Conservation (phyloP, 169 alveolate species). For the Neospora caninum region DNA sequence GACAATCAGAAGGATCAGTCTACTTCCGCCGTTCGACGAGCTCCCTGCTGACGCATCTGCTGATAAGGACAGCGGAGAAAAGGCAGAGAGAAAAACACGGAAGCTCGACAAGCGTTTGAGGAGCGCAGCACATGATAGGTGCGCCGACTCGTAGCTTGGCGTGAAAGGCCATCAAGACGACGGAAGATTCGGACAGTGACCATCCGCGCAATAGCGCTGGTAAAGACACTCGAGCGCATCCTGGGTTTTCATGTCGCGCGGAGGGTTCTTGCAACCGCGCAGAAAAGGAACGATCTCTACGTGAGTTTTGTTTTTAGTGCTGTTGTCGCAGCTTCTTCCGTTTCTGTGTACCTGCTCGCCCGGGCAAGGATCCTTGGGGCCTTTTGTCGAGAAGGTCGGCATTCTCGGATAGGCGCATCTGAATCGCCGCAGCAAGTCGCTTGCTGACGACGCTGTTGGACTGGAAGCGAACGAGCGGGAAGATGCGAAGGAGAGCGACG, state of each 20-base stretch:
- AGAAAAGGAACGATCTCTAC: no score
- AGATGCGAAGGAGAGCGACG: conserved; percentile 3
- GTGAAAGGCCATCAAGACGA: no score
- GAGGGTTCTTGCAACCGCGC: no score
- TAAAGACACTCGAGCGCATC: no score
- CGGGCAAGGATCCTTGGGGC: background rate
- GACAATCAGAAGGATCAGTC: conserved; percentile 77
- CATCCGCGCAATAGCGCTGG: no score
- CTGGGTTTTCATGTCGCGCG: no score
- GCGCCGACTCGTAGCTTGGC: no score
- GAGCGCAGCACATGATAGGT: no score
- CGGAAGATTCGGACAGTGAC: no score
- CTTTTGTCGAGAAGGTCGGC: background rate
- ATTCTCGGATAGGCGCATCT: background rate
- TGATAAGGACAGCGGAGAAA: background rate
- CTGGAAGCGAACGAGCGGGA: conserved; percentile 51
- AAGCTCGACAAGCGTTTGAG: no score
- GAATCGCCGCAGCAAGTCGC: conserved; percentile 48
- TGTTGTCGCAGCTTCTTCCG: no score
- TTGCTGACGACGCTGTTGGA: conserved; percentile 2
- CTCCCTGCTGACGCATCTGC: background rate
- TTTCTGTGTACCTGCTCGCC: background rate
- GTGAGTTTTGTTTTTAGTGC: no score
- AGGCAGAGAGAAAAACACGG: background rate
- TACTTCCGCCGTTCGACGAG: conserved; percentile 29